Evolutionary conservation across 2,329 filamentous ascomycete genomes (phyloP), one percentile per base, ranked within the genome.

Genomic region (Zalaria sp.): DNA sequence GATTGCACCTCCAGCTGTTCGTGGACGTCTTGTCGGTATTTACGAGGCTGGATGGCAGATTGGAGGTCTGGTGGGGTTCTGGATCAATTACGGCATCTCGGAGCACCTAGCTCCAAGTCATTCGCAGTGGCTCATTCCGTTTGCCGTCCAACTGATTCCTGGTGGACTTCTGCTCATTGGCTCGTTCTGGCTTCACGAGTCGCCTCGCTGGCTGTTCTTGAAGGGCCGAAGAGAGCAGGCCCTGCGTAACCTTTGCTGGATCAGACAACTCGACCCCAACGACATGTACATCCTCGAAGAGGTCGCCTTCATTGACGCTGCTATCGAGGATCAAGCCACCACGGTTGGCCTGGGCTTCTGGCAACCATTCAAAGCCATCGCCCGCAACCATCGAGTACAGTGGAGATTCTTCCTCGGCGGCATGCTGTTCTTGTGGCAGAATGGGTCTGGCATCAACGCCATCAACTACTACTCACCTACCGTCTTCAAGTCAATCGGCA

Each of bases 351-450:
- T 73, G 10, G 82, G 82, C 3, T 86, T 87, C 68, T 85, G 77
- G 77, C 78, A 79, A 60, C 80, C 81, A 0, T 83, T 85, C 62
- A 57, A 65, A 45, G 64, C 67, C 5, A 66, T 74, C 25, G 66
- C 71, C 43, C 69, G 66, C 50, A 62, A 74, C 49, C 66, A 63
- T 44, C 72, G 71, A 53, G 71, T 83, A 26, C 75, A 75, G 49
- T 84, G 77, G 67, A 75, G 83, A 35, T 78, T 89, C 61, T 73
- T 84, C 57, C 69, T 88, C 7, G 83, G 83, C 37, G 73, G 73
- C 42, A 73, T 83, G 53, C 68, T 89, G 18, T 88, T 88, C 67
- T 65, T 88, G 41, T 86, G 78, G 71, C 83, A 89, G 60, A 89
- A 89, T 51, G 79, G 79, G 39, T 71, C 66, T 3, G 82, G 82